Evolutionary conservation across 2,329 filamentous ascomycete species (phyloP), one percentile per base, ranked within the genome.

Genomic region (Colletotrichum scovillei): DNA sequence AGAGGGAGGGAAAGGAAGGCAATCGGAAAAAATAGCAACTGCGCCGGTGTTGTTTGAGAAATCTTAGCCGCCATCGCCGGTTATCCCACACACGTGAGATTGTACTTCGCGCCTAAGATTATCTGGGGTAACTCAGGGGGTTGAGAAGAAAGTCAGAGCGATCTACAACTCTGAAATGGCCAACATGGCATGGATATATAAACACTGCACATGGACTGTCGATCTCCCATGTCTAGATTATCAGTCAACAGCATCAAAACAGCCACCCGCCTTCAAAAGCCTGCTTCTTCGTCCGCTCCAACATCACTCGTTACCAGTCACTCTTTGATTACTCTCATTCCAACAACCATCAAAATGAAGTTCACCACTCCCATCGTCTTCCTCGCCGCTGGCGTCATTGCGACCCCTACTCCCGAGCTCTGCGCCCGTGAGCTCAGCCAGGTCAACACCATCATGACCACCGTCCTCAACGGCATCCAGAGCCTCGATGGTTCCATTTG

Each of bases 361-460:
- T 73, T 42, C 56, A 65, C 38, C n/a, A 46, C 71, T 19, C 67
- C 67, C 55, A 42, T 70, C 24, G 46, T 57, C 56, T 67, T 73
- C 56, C 56, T 73, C 60, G 71, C 71, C 46, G 67, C 71, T 62
- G 60, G 71, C 56, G 67, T n/a, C 56, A 3, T 62, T 28, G 71
- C 71, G 35, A 24, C 56, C 28, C 71, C 71, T 5, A 66, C 32
- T 46, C 42, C 70, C n/a, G 71, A 73, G 35, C 55, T 73, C 14
- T 73, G 66, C 59, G 46, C 32, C 5, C 70, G 70, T 26, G 67
- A 73, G 22, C 32, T 73, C 28, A 73, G 71, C 68, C 38, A 28
- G 16, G 63, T 74, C 57, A 72, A 74, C 59, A 56, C 63, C 52
- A 74, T 74, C 72, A 74, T 74, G 72, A 63, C 63, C 35, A 74